A percentile compares a stretch with the other conserved stretches of the same genome.
These are phyloP conservation scores for Fusarium dimerum DNA, from an alignment of 2,329 filamentous ascomycete species.

Conservation along the genomic window DNA sequence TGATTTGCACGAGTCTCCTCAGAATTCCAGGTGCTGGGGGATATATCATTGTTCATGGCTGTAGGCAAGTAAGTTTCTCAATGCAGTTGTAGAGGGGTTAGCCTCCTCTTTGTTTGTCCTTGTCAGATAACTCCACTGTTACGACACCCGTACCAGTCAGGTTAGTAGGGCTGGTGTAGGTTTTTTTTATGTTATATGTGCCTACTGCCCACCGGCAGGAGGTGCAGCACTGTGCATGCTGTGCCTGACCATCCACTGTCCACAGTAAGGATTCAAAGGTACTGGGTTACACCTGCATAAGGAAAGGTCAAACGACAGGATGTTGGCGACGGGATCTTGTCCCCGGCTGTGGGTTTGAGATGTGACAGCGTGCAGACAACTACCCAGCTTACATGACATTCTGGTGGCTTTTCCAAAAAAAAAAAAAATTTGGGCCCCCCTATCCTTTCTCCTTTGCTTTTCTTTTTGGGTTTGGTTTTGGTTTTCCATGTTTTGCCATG, in stretches of 20 bases:
- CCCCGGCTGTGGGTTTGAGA: constrained; percentile 13
- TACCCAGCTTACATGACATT: constrained; percentile 3
- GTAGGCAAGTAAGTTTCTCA: too few species aligned
- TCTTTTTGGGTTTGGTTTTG: constrained; percentile 12
- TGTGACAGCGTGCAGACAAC: constrained; percentile 7
- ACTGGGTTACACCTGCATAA: background rate
- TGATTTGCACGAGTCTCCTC: background rate
- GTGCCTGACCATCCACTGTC: too few species aligned
- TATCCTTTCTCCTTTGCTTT: background rate
- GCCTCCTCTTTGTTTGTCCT: background rate
- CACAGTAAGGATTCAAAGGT: background rate
- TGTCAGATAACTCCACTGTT: background rate
- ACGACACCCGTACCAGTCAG: background rate
- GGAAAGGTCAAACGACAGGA: background rate
- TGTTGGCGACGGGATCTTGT: background rate
- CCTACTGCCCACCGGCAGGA: background rate
- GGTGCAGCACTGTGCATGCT: too few species aligned
- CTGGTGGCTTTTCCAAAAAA: constrained; percentile 1
- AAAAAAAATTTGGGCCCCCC: too few species aligned
- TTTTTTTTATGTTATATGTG: background rate
- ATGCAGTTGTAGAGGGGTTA: too few species aligned
- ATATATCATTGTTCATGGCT: background rate
- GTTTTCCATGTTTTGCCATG: too few species aligned
- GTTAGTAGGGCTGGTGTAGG: background rate
- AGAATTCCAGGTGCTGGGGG: background rate